Conservation (phyloP, 75 land plant genomes). For the Cupressus sempervirens region DNA sequence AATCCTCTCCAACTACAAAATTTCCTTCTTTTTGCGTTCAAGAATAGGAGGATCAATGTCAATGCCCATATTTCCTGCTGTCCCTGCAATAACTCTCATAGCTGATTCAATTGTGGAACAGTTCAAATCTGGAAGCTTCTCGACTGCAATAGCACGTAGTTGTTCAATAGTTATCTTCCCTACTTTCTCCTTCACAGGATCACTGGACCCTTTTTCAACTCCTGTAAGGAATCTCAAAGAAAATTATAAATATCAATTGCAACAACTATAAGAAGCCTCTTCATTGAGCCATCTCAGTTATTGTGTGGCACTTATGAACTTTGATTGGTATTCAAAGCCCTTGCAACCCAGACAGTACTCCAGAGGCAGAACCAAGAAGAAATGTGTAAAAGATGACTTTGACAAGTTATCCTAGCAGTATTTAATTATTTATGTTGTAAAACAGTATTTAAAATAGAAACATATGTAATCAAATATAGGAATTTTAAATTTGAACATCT, state of each 20-base stretch:
- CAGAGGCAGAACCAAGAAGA: neutral
- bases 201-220: constrained; percentile 80
- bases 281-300: neutral
- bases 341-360: neutral
- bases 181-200: constrained; percentile 73
- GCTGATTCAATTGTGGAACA: constrained; percentile 86
- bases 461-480: neutral
- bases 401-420: neutral
- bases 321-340: neutral
- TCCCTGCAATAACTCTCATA: constrained; percentile 92
- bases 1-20: neutral
- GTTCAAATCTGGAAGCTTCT: constrained; percentile 91
- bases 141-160: constrained; percentile 67
- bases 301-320: neutral
- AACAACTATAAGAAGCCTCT: neutral
- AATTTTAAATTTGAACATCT: no score
- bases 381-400: neutral
- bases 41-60: constrained; percentile 93
- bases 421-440: neutral
- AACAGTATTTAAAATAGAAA: neutral
- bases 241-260: neutral
- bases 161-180: constrained; percentile 86
- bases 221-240: constrained; percentile 32
- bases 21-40: constrained; percentile 16
- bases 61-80: constrained; percentile 95